Conservation (phyloP, 139 green algal species). For the Raphidocelis subcapitata region DNA sequence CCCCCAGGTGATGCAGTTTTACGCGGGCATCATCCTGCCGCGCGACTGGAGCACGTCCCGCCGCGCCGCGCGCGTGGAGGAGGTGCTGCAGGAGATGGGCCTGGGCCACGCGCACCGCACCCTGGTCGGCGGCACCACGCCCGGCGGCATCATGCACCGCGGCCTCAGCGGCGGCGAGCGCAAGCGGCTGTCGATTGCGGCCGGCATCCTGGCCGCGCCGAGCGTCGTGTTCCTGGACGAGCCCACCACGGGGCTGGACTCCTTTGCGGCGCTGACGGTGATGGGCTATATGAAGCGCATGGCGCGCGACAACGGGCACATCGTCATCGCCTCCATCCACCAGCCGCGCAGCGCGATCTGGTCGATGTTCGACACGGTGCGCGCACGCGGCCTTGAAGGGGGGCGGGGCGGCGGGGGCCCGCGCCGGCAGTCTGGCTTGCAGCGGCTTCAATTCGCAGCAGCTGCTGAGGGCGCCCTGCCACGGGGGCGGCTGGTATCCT, state of each 20-base stretch:
- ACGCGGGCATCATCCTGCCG: conserved; percentile 14
- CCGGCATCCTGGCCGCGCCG: conserved; percentile 60
- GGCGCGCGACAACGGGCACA: conserved; percentile 61
- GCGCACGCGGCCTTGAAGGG: too few species aligned
- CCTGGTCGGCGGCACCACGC: conserved; percentile 57
- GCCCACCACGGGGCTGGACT: conserved; percentile 75
- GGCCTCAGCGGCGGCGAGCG: conserved; percentile 76
- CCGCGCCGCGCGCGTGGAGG: background rate
- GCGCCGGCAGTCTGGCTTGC: too few species aligned
- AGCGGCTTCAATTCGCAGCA: too few species aligned
- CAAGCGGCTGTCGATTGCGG: conserved; percentile 80
- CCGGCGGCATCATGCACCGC: conserved; percentile 63
- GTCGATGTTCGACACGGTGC: conserved; percentile 69
- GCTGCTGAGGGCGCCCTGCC: too few species aligned
- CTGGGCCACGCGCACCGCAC: background rate
- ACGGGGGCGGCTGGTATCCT: too few species aligned
- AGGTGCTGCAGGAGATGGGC: conserved; percentile 1
- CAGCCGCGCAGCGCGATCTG: conserved; percentile 77
- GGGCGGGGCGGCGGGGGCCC: too few species aligned
- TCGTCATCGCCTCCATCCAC: conserved; percentile 70
- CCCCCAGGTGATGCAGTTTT: conserved; percentile 20
- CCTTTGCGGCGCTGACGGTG: conserved; percentile 61
- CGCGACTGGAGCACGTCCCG: background rate
- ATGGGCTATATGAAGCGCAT: conserved; percentile 16
- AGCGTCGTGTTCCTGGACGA: conserved; percentile 68